Evolutionary conservation across 768 basidiomycete species (phyloP), one percentile per base, ranked within the genome.

Genomic region (Psilocybe cubensis): DNA sequence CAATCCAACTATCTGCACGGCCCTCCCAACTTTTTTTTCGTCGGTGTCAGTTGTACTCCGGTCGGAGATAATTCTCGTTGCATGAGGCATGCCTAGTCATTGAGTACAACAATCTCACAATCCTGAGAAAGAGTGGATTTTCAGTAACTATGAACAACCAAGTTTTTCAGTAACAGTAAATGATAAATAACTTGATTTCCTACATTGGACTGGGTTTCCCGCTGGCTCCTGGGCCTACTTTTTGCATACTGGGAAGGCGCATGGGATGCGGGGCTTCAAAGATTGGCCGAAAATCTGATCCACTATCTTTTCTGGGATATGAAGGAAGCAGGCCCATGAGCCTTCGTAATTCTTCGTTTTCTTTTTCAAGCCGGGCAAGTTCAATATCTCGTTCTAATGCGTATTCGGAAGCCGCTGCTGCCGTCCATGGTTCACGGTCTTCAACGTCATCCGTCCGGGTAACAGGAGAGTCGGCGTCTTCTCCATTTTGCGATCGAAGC

Each of bases 311-410:
- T 38, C 65, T 65, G 23, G 63, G 62, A 27, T 69, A 70, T 14
- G 66, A 65, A 7, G 76, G 72, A 21, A 73, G 58, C 17, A 87
- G 70, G 0, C 83, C 86, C 58, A 93, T 70, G 77, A 98, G 76
- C 56, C 85, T 79, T 64, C 89, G 80, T 60, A 99, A 74, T 61
- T 91, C 82, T 51, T 84, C 82, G 68, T 99, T 98, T 78, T 99
- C 96, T 62, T 80, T 84, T 73, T 96, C 88, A 38, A 99, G 76
- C 49, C 94, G 80, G 28, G 86, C 83, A 2, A 99, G 84, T 74
- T 99, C 96, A 66, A 87, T 88, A 70, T 98, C 97, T 58, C 96
- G 80, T 66, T 95, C 92, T 60, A 99, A 71, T 1, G 92, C 87
- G 77, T 87, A 83, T 58, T 96, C 92, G n/a, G 82, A 78, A 2